Conservation (phyloP, 1,284 basidiomycete genomes). For the Filobasidium uniguttulatum region DNA sequence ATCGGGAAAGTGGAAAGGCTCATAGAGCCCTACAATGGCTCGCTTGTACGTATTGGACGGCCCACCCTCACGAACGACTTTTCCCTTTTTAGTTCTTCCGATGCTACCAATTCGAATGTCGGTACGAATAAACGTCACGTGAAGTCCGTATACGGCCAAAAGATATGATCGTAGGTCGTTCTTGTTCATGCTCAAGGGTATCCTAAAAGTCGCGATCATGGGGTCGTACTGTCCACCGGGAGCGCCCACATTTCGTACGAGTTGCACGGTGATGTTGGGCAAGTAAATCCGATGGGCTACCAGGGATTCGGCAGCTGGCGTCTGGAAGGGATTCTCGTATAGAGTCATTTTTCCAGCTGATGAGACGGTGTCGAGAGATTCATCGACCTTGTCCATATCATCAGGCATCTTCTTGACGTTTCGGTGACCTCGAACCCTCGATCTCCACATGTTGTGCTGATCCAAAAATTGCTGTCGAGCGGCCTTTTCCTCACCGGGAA, state of each 20-base stretch:
- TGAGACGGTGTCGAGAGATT: not conserved
- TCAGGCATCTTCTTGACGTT: constrained; percentile 6
- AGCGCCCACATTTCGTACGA: constrained; percentile 72
- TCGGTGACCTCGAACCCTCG: constrained; percentile 25
- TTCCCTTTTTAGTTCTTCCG: constrained; percentile 27
- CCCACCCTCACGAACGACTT: constrained; percentile 24
- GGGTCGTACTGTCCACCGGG: constrained; percentile 74
- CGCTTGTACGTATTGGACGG: constrained; percentile 58
- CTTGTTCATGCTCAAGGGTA: constrained; percentile 71
- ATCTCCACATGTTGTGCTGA: constrained; percentile 24
- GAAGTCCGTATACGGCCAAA: constrained; percentile 64
- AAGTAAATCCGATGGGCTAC: constrained; percentile 73
- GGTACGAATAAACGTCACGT: constrained; percentile 83
- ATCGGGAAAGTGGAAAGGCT: constrained; percentile 81
- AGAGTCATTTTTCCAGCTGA: constrained; percentile 5
- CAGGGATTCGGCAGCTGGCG: constrained; percentile 36
- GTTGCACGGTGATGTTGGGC: constrained; percentile 68
- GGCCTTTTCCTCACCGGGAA: constrained; percentile 22
- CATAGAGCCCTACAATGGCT: constrained; percentile 70
- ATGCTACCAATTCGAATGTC: constrained; percentile 64
- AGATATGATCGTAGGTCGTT: constrained; percentile 81
- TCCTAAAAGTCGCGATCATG: constrained; percentile 84
- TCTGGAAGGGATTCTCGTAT: constrained; percentile 12
- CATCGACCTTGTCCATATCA: not conserved
- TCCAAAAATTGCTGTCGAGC: constrained; percentile 26